Evolutionary conservation across 2,329 filamentous ascomycete genomes (phyloP), one percentile per base, ranked within the genome.

Genomic region (Sporothrix schenckii): DNA sequence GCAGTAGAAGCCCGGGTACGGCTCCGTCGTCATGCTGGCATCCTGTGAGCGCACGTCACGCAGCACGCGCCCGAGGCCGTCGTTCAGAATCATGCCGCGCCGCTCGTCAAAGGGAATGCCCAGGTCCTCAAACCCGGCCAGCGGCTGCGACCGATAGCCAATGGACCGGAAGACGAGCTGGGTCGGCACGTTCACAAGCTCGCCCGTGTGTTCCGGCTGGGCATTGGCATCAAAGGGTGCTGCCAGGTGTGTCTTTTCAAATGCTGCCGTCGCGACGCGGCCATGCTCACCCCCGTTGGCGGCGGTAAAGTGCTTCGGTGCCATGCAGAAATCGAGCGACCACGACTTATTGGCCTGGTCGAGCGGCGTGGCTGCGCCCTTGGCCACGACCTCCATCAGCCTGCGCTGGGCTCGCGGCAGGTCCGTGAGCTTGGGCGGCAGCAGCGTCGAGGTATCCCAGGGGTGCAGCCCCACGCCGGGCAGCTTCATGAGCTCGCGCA

Each of bases 131-230:
- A 98, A 90, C 0, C 93, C 94, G 0, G 88, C 85, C 0, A 99
- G 81, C 0, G 92, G 84, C 44, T 90, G 85, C 0, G 93, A 94
- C 75, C 92, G 93, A 81, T 99, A 99, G 7, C 95, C 95, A 56
- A 99, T 94, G n/a, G 93, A 97, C 21, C 93, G 89, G 81, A 99
- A 97, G 19, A 92, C 93, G 4, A 94, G 78, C 6, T 89, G 85
- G 0, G 93, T 89, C 0, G 87, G 83, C 5, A 97, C 75, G 4
- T 84, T 78, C 2, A 85, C 71, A 1, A 80, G 81, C 72, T 87
- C 81, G 0, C 83, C 85, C 4, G 85, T 88, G 14, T 81, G 77
- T 3, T 80, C 77, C 16, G 85, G 82, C 68, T 83, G 80, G 10
- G 86, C 83, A 54, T 80, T 74, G 19, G 85, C 83, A 77, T 83